These are phyloP conservation scores for Endotrypanum monterogeii DNA, from an alignment of 208 protist species.

Conservation along the genomic window DNA sequence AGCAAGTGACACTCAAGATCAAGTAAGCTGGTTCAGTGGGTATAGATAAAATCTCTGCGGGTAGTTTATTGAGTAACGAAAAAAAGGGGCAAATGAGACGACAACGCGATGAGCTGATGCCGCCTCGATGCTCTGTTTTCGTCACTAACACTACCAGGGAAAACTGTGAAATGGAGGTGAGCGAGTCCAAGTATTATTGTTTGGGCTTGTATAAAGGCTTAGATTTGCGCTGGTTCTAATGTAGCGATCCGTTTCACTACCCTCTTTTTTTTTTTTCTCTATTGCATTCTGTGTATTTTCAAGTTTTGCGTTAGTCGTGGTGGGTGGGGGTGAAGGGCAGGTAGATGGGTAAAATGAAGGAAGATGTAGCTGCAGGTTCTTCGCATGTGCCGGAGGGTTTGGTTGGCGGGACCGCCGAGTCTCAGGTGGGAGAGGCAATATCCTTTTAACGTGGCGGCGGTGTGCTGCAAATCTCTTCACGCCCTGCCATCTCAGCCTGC, in stretches of 20 bases:
- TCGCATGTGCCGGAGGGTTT: not conserved
- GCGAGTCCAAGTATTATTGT: not conserved
- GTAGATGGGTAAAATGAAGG: not conserved
- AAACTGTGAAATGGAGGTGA: not conserved
- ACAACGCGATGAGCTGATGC: not conserved
- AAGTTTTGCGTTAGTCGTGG: not conserved
- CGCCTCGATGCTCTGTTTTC: not conserved
- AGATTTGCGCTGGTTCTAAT: not conserved
- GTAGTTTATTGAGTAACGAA: no score
- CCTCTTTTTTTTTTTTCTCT: constrained; percentile 7
- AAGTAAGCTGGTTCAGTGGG: no score
- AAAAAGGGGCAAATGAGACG: not conserved
- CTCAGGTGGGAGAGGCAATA: not conserved
- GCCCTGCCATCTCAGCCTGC: not conserved
- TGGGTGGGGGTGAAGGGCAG: not conserved
- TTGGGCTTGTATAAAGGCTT: not conserved
- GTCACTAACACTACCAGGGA: not conserved
- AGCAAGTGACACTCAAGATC: no score
- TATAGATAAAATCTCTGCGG: no score
- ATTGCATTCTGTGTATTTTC: constrained; percentile 2
- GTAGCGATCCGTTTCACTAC: not conserved
- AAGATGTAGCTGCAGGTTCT: not conserved
- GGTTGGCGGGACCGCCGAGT: not conserved
- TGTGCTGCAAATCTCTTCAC: not conserved
- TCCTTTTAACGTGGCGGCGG: not conserved